Evolutionary conservation across 352 stramenopile genomes (phyloP), one percentile per base, ranked within the genome.

Genomic region (Globisporangium splendens): DNA sequence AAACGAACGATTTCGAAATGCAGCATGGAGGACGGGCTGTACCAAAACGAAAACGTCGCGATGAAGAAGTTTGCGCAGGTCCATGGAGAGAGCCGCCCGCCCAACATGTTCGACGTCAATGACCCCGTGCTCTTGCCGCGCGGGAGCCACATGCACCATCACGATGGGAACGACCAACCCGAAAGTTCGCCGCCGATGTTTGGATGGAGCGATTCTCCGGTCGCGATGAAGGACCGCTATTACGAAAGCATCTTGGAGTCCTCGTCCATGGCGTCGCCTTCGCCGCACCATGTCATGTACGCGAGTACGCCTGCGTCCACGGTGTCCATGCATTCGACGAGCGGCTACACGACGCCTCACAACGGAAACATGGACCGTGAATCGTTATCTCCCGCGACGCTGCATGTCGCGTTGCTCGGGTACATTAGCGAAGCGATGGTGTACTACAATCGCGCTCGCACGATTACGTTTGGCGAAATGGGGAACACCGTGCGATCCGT

Each of bases 1-100:
- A 91, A 91, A 65, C 78, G 80, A 58, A 91, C 80, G 21, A 88
- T 91, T 67, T 91, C 80, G 59, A 88, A 91, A 68, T 91, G 78
- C 56, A 77, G 73, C 24, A 79, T 90, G 65, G 70, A 79, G 56
- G 63, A 51, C 21, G 62, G 21, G n/a, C 41, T 66, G 15, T 47
- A 54, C 14, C 46, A 43, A 41, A 71, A 66, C 54, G 57, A 58
- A 50, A 59, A 57, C 44, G 47, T 73, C 41, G 66, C 66, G 18
- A 65, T 63, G 51, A 89, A 88, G 58, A 79, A 80, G 50, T 61
- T 86, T 5, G 77, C 72, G 21, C 62, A 55, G 18, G 42, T 73
- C 1, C 38, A 43, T 17, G 42, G 56, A 0, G 54, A 73, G 42
- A 33, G 56, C 44, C 28, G 46, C 39, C 20, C 15, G 15, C 4